These are phyloP conservation scores for Salvia splendens DNA, from an alignment of 257 asterid genomes.

Conservation along the genomic window DNA sequence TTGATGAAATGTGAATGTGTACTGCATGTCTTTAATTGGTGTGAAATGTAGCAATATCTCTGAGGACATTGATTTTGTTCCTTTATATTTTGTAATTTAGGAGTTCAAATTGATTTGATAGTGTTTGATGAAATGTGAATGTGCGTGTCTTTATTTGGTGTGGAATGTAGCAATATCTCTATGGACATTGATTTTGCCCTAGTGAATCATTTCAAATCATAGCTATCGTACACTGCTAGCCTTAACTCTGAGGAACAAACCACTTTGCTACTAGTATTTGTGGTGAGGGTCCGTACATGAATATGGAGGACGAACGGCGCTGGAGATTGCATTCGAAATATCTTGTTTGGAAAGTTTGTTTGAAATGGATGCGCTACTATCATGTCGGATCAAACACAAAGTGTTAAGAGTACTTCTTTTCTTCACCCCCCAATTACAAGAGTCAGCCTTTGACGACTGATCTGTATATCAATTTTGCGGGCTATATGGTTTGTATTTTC, in stretches of 20 bases:
- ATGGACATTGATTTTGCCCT: slow-evolving; percentile 20
- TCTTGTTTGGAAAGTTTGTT: not conserved
- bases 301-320: not conserved
- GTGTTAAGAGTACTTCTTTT: not conserved
- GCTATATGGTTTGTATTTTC: not conserved
- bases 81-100: not conserved
- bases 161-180: not conserved
- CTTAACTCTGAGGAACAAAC: not conserved
- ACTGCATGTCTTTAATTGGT: slow-evolving; percentile 1
- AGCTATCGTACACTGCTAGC: slow-evolving; percentile 1
- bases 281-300: not conserved
- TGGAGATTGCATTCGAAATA: slow-evolving; percentile 19
- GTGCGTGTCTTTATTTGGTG: slow-evolving; percentile 2
- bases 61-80: slow-evolving; percentile 19
- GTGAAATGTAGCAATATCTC: not conserved
- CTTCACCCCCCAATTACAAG: not conserved
- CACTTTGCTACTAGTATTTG: not conserved
- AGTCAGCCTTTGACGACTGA: not conserved
- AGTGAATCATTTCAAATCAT: slow-evolving; percentile 1
- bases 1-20: slow-evolving; percentile 10
- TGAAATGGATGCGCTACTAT: not conserved
- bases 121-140: slow-evolving; percentile 10
- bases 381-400: not conserved
- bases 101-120: slow-evolving; percentile 5
- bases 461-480: not conserved